Conservation (phyloP, 345 rosid genomes). For the Cardamine chenopodiifolia region DNA sequence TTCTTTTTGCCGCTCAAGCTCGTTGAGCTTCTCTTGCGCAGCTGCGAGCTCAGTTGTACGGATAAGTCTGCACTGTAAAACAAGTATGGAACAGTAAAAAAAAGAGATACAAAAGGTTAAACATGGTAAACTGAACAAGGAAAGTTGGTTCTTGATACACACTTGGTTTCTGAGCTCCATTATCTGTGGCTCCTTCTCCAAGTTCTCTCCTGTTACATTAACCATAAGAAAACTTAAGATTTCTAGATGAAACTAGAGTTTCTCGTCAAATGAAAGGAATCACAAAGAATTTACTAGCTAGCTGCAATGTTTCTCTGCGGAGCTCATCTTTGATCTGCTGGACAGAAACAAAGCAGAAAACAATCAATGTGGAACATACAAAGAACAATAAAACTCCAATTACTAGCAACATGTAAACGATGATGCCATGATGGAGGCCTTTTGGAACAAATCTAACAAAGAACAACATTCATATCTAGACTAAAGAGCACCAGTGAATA, state of each 20-base stretch:
- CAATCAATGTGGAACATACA: too few relatives aligned
- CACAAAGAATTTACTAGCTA: constrained; percentile 67
- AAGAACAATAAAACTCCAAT: background rate
- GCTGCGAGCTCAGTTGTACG: constrained; percentile 91
- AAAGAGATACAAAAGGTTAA: constrained; percentile 7
- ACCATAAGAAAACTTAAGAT: background rate
- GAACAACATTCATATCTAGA: background rate
- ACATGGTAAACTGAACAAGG: constrained; percentile 9
- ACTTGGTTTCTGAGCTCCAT: constrained; percentile 85
- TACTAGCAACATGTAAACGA: background rate
- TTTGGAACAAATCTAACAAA: background rate
- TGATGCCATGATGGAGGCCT: background rate
- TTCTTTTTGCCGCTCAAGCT: constrained; percentile 78
- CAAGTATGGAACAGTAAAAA: background rate
- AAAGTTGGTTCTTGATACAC: constrained; percentile 21
- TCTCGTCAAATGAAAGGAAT: background rate
- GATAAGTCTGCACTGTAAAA: constrained; percentile 78
- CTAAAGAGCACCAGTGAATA: background rate
- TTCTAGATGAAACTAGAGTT: background rate
- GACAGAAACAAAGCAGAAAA: too few relatives aligned
- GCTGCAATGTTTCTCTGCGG: constrained; percentile 82
- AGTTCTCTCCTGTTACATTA: constrained; percentile 59
- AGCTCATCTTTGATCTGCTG: constrained; percentile 84
- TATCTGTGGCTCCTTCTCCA: constrained; percentile 87
- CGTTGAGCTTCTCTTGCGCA: constrained; percentile 77